Conservation (phyloP, 352 stramenopile genomes). For the Globisporangium heterothallicum region DNA sequence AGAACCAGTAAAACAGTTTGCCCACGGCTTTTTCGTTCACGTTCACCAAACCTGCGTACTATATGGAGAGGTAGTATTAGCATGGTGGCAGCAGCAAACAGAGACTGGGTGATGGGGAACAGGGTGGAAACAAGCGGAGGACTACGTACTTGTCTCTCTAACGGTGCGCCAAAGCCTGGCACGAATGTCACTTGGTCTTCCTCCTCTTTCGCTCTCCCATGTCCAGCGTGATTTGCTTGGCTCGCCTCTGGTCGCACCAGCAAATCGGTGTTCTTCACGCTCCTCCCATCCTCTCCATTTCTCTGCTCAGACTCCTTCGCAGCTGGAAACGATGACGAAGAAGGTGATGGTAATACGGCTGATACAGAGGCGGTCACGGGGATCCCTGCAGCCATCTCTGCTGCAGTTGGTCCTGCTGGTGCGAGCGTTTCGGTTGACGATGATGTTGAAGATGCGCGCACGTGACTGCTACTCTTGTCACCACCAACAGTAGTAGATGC, state of each 20-base stretch:
- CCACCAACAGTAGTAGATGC: background rate
- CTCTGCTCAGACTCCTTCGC: background rate
- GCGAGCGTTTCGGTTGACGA: background rate
- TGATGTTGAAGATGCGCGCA: slow-evolving; percentile 4
- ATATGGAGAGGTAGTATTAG: slow-evolving; percentile 24
- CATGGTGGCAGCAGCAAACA: no score
- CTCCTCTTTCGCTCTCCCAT: no score
- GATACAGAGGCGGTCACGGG: slow-evolving; percentile 10
- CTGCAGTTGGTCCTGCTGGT: slow-evolving; percentile 15
- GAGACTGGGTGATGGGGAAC: no score
- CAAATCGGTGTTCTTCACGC: slow-evolving; percentile 6
- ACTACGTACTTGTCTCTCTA: slow-evolving; percentile 62
- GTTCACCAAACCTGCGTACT: slow-evolving; percentile 67
- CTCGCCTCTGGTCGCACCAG: slow-evolving; percentile 2
- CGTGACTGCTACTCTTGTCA: slow-evolving; percentile 10
- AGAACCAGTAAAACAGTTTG: slow-evolving; percentile 85
- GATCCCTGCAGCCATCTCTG: background rate
- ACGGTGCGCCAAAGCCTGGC: slow-evolving; percentile 55
- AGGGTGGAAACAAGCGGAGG: slow-evolving; percentile 11
- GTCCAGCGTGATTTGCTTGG: background rate
- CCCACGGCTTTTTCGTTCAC: slow-evolving; percentile 52
- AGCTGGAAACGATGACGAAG: slow-evolving; percentile 7
- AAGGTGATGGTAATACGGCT: slow-evolving; percentile 4
- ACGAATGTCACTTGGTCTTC: slow-evolving; percentile 54
- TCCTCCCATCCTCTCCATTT: background rate